A percentile compares a stretch with the other conserved stretches of the same genome.
These are phyloP conservation scores for Nannochloris sp. DNA, from an alignment of 139 green algal species.

Conservation along the genomic window DNA sequence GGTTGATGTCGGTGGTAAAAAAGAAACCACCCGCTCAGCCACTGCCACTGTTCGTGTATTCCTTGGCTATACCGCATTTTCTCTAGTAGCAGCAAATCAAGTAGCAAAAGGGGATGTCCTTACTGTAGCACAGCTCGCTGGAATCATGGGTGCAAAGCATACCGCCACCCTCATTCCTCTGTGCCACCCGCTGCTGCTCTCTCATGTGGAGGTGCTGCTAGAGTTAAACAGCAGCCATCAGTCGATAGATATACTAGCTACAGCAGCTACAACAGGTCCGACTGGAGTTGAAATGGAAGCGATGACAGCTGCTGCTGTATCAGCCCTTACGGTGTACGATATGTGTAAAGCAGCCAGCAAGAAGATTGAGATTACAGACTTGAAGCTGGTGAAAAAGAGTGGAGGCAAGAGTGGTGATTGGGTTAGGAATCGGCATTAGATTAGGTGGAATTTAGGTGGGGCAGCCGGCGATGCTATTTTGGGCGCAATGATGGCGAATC, in stretches of 20 bases:
- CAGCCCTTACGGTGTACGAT: constrained; percentile 93
- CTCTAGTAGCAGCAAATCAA: constrained; percentile 54
- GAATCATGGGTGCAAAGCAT: constrained; percentile 88
- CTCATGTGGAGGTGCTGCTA: constrained; percentile 59
- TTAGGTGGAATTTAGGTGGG: background rate
- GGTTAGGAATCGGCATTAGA: background rate
- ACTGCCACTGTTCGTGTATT: constrained; percentile 56
- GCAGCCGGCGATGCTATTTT: no score
- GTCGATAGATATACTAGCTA: constrained; percentile 48
- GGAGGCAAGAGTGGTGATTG: constrained; percentile 76
- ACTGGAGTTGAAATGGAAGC: constrained; percentile 99
- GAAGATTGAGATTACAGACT: constrained; percentile 60
- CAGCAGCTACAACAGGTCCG: constrained; percentile 42
- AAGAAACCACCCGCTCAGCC: constrained; percentile 41
- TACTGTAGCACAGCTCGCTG: constrained; percentile 70
- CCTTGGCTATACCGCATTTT: constrained; percentile 55
- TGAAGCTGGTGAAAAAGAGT: constrained; percentile 71
- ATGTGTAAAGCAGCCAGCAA: constrained; percentile 92
- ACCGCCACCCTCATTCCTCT: constrained; percentile 79
- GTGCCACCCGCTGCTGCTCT: constrained; percentile 75
- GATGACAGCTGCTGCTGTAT: constrained; percentile 71
- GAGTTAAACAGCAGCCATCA: constrained; percentile 30
- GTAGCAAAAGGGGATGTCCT: constrained; percentile 88
- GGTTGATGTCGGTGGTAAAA: constrained; percentile 77
- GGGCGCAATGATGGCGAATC: no score